Evolutionary conservation across 345 rosid species (phyloP).

Genomic region (Xanthoceras sorbifolium): DNA sequence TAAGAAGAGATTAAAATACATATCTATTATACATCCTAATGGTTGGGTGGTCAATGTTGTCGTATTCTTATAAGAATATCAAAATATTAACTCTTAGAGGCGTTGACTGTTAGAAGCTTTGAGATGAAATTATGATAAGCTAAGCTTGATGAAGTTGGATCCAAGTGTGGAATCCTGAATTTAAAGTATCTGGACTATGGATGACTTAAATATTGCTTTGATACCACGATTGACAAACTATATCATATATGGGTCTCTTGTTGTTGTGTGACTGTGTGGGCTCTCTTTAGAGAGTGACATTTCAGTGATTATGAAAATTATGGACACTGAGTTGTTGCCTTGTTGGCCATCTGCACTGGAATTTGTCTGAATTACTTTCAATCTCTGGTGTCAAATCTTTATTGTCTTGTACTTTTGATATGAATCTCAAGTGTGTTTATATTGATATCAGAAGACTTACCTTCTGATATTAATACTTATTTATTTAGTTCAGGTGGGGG

Average conservation of each 20-base stretch:
- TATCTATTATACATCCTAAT: background rate
- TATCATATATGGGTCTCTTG: background rate
- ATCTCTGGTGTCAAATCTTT: background rate
- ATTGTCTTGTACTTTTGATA: background rate
- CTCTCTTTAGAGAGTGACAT: background rate
- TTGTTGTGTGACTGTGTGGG: background rate
- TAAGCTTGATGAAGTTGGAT: background rate
- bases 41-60: background rate
- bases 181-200: background rate
- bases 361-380: conserved; percentile 8
- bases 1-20: background rate
- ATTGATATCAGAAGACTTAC: background rate
- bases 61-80: background rate
- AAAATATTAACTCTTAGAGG: background rate
- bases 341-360: background rate
- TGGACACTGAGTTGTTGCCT: background rate
- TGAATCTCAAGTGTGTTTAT: background rate
- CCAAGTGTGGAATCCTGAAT: background rate
- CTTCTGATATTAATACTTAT: no score
- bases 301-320: background rate
- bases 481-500: background rate
- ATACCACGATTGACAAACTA: background rate
- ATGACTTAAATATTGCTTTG: background rate
- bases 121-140: background rate
- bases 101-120: background rate